These are phyloP conservation scores for Boeremia lycopersici DNA, from an alignment of 2,329 filamentous ascomycete genomes.

Conservation along the genomic window DNA sequence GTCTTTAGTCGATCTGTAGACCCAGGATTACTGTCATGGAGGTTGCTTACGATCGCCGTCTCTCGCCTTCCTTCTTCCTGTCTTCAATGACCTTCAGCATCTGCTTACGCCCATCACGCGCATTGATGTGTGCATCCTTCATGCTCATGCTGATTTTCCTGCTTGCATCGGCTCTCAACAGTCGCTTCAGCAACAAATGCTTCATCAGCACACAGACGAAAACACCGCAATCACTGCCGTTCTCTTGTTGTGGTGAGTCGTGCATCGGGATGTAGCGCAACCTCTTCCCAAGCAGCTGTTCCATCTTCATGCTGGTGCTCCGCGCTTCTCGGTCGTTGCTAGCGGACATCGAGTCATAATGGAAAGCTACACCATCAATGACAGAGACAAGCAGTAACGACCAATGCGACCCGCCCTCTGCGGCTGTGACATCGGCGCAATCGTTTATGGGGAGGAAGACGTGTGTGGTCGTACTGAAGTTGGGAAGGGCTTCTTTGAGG, in stretches of 20 bases:
- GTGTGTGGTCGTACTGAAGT: conserved; percentile 82
- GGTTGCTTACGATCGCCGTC: conserved; percentile 75
- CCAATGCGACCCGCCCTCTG: conserved; percentile 96
- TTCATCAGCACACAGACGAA: conserved; percentile 97
- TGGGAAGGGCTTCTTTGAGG: conserved; percentile 72
- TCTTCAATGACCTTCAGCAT: conserved; percentile 90
- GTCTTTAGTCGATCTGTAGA: neutral
- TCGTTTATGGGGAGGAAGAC: conserved; percentile 97
- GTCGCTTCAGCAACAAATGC: conserved; percentile 82
- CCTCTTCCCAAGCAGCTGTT: conserved; percentile 67
- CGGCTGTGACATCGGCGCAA: conserved; percentile 74
- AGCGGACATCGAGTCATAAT: conserved; percentile 87
- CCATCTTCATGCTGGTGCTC: conserved; percentile 71
- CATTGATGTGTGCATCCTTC: conserved; percentile 82
- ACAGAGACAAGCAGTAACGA: conserved; percentile 87
- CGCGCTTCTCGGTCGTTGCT: conserved; percentile 78
- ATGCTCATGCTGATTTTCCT: conserved; percentile 96
- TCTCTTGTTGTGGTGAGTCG: conserved; percentile 89
- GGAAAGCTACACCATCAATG: conserved; percentile 89
- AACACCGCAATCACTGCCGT: conserved; percentile 91
- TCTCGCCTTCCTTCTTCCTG: conserved; percentile 84
- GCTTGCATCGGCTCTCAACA: conserved; percentile 77
- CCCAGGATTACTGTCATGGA: neutral
- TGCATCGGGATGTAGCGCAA: conserved; percentile 80
- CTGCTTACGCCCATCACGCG: conserved; percentile 79